These are phyloP conservation scores for Phyllosticta citrichinensis DNA, from an alignment of 2,329 filamentous ascomycete species.

Conservation along the genomic window DNA sequence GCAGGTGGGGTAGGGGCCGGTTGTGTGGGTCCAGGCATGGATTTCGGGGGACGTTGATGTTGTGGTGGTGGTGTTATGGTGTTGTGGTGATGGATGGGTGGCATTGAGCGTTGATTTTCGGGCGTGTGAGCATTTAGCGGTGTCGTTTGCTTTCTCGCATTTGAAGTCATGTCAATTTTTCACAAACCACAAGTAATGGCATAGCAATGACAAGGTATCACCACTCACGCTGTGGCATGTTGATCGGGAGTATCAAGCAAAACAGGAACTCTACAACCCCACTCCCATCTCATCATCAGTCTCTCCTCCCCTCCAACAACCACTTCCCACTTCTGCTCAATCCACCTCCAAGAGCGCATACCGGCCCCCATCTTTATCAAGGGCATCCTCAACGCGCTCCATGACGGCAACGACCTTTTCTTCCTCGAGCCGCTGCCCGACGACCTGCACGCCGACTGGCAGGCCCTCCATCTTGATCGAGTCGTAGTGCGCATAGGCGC, in stretches of 20 bases:
- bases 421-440: slow-evolving; percentile 70
- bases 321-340: slow-evolving; percentile 11
- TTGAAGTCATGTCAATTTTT: no score
- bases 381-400: slow-evolving; percentile 64
- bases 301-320: neutral
- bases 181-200: no score
- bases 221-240: no score
- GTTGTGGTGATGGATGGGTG: no score
- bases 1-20: slow-evolving; percentile 1
- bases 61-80: neutral
- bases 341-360: slow-evolving; percentile 42
- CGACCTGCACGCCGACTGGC: slow-evolving; percentile 76
- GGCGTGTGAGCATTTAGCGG: no score
- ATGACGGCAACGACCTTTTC: slow-evolving; percentile 79
- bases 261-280: no score
- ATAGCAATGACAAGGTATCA: no score
- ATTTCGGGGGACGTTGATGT: neutral
- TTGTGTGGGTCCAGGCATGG: slow-evolving; percentile 4
- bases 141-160: no score
- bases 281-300: neutral
- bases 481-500: slow-evolving; percentile 81
- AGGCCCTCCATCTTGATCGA: slow-evolving; percentile 74
- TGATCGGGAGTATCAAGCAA: neutral
- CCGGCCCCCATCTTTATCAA: slow-evolving; percentile 45
- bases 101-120: no score